Conservation (phyloP, 306 rosid species). For the Corylus americana region DNA sequence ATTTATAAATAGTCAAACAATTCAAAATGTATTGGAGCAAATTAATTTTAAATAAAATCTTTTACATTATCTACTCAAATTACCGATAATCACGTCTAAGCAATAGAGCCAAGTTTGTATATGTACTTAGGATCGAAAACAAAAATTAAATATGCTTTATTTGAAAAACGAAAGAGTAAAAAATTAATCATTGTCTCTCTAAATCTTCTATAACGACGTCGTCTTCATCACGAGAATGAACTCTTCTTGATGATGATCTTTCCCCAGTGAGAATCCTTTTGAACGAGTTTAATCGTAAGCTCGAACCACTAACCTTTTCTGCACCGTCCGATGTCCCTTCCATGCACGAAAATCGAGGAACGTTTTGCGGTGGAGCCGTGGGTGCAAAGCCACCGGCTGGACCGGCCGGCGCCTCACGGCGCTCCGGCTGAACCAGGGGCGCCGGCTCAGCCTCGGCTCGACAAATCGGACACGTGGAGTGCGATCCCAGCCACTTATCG, state of each 20-base stretch:
- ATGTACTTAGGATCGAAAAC: neutral
- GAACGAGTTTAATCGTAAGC: conserved; percentile 50
- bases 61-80: too few species aligned
- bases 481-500: conserved; percentile 56
- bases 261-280: conserved; percentile 55
- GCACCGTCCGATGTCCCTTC: conserved; percentile 42
- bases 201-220: conserved; percentile 39
- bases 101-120: neutral
- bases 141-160: neutral
- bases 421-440: conserved; percentile 27
- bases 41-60: too few species aligned
- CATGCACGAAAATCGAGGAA: conserved; percentile 6
- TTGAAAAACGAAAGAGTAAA: too few species aligned
- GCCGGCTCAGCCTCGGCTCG: conserved; percentile 47
- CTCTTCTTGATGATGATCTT: conserved; percentile 46
- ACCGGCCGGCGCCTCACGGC: conserved; percentile 45
- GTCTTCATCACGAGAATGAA: conserved; percentile 34
- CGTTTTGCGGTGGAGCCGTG: conserved; percentile 19
- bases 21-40: too few species aligned
- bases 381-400: neutral
- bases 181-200: conserved; percentile 47
- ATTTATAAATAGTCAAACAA: too few species aligned
- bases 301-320: conserved; percentile 35
- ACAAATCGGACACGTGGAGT: conserved; percentile 63
- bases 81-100: too few species aligned